Conservation (phyloP, 176 grass and related monocot species). For the Puya raimondii region DNA sequence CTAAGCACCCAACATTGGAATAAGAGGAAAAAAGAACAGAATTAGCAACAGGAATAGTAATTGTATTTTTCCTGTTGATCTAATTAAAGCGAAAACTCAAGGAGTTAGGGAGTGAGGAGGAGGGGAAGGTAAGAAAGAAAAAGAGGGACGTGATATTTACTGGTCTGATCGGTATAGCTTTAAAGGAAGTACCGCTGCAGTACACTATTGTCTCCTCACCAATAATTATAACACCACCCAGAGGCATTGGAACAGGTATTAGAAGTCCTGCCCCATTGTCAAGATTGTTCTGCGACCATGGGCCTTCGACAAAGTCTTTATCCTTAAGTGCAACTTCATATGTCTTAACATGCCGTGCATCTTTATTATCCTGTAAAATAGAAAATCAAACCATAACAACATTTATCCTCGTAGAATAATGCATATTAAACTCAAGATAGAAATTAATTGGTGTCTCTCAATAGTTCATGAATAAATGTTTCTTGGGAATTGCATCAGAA, state of each 20-base stretch:
- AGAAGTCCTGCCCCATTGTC: constrained; percentile 87
- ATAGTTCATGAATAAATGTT: not conserved
- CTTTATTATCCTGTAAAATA: constrained; percentile 71
- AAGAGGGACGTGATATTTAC: constrained; percentile 25
- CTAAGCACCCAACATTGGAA: constrained; percentile 27
- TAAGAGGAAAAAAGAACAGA: constrained; percentile 9
- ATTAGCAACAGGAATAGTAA: not conserved
- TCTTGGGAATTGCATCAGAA: not conserved
- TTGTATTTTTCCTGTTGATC: not conserved
- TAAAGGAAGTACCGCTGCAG: constrained; percentile 79
- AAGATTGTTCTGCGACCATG: constrained; percentile 95
- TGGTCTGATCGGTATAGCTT: constrained; percentile 95
- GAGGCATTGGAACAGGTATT: constrained; percentile 83
- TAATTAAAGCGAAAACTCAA: constrained; percentile 4
- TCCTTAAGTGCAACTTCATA: constrained; percentile 95
- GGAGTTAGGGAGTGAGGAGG: not conserved
- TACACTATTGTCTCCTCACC: constrained; percentile 96
- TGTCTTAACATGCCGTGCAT: constrained; percentile 95
- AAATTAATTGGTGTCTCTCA: not conserved
- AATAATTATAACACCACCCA: constrained; percentile 92
- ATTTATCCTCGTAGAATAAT: not conserved
- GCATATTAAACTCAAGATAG: not conserved
- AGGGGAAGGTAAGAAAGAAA: constrained; percentile 7
- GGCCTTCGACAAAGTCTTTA: constrained; percentile 90
- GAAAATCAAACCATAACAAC: constrained; percentile 3